Evolutionary conservation across 306 rosid species (phyloP), one percentile per base, ranked within the genome.

Genomic region (Rubus idaeus): DNA sequence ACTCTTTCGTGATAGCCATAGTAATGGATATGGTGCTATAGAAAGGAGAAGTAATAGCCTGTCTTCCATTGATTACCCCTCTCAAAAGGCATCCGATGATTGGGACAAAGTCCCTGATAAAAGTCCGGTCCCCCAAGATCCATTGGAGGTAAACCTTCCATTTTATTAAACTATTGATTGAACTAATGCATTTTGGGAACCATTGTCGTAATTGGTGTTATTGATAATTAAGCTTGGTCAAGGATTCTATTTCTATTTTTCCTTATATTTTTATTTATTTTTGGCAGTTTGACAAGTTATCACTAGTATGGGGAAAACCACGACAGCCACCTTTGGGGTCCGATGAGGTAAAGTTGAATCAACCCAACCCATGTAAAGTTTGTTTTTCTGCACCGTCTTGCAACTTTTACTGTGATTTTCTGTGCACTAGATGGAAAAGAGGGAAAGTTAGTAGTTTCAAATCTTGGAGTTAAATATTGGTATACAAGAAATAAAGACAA

Each of bases 261-360:
- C 65, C 8, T 37, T 21, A 8, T 68, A 16, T 65, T 41, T 70
- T 0, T 23, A 23, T 23, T 23, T 23, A 23, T 23, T 77, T 72
- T 70, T 78, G 70, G 77, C 96, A 96, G 99, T 85, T 92, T 78
- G 96, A 92, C 52, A 87, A 88, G 39, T 57, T 84, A 74, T 82
- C 94, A 37, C 80, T 92, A 42, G 93, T 88, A 45, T 96, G 98
- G 99, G 97, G 98, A 77, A 92, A 96, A 78, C 98, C 96, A 14
- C 91, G 99, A 51, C 94, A 87, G 75, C 79, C 92, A 60, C 93
- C 99, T 68, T 85, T 96, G 81, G 92, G 84, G 63, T 79, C 87
- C 86, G 88, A 79, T 78, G 98, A 96, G 97, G 99, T 93, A 83
- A 80, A 86, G 46, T 63, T 75, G 49, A 45, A 64, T 47, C 65